phyloP scores from a whole-genome alignment of 257 asterid genomes.

The Parsonsia alboflavescens region DNA sequence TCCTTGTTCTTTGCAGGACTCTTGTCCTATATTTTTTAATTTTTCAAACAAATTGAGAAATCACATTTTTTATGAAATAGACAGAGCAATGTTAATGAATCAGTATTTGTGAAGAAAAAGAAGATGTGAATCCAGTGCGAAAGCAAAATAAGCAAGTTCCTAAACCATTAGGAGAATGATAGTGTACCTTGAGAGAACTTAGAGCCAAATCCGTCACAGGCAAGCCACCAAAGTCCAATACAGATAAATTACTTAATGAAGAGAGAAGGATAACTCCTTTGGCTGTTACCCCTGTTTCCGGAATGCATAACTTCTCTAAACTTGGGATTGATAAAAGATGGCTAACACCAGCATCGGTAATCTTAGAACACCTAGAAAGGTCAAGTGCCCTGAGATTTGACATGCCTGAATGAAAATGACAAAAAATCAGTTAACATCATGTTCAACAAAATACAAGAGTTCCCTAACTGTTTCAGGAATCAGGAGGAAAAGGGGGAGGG shows the following conservation, averaged over 20 bases:
- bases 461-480: background rate
- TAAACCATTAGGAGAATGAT: background rate
- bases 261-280: slow-evolving; percentile 57
- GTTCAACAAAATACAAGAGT: background rate
- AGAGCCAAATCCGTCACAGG: slow-evolving; percentile 68
- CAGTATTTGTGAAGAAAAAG: background rate
- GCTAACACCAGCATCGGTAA: slow-evolving; percentile 69
- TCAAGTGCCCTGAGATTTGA: slow-evolving; percentile 62
- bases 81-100: background rate
- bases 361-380: slow-evolving; percentile 76
- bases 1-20: background rate
- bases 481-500: background rate
- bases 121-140: background rate
- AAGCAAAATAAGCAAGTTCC: slow-evolving; percentile 15
- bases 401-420: slow-evolving; percentile 52
- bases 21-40: background rate
- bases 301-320: slow-evolving; percentile 71
- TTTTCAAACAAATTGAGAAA: background rate
- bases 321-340: slow-evolving; percentile 61
- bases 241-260: slow-evolving; percentile 48
- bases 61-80: background rate
- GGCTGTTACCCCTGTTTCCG: slow-evolving; percentile 76
- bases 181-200: slow-evolving; percentile 63
- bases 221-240: slow-evolving; percentile 85
- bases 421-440: background rate